Percentiles rank a stretch among this genome's conserved stretches.
Evolutionary conservation across 768 basidiomycete species (phyloP).

Genomic region (Flagelloscypha sp.): DNA sequence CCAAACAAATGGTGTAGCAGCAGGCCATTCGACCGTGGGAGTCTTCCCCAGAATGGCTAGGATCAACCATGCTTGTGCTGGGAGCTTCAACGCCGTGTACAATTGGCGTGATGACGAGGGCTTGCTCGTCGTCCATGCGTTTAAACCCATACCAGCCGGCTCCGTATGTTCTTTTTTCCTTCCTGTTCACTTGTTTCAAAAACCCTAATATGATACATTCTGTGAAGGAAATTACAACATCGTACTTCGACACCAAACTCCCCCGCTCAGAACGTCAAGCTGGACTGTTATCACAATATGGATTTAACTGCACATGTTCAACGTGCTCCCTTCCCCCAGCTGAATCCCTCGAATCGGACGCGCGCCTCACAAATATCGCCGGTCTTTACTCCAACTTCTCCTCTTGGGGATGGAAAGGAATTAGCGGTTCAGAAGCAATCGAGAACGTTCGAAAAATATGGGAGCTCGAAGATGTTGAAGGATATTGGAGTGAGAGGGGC

Average conservation of each 20-base stretch:
- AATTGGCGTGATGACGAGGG: conserved; percentile 45
- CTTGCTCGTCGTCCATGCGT: conserved; percentile 46
- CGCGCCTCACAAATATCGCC: conserved; percentile 37
- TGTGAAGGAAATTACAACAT: conserved; percentile 54
- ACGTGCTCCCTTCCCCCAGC: conserved; percentile 47
- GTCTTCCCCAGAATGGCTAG: conserved; percentile 64
- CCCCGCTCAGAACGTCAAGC: conserved; percentile 47
- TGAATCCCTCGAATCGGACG: conserved; percentile 43
- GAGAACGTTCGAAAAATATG: conserved; percentile 42
- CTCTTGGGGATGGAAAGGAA: conserved; percentile 37
- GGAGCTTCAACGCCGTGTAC: conserved; percentile 62
- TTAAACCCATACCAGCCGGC: conserved; percentile 44
- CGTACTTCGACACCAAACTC: conserved; percentile 50
- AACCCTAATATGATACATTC: conserved; percentile 2
- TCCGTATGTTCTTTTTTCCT: conserved; percentile 26
- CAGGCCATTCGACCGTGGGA: conserved; percentile 39
- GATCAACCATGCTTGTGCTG: conserved; percentile 61
- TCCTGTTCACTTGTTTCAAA: conserved; percentile 3
- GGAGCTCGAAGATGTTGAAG: conserved; percentile 51
- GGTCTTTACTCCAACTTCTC: conserved; percentile 36
- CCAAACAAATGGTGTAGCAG: conserved; percentile 56
- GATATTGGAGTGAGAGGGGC: conserved; percentile 60
- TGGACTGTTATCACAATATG: conserved; percentile 43
- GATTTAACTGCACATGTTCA: conserved; percentile 49
- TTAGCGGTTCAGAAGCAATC: conserved; percentile 44